phyloP scores from a whole-genome alignment of 2,329 filamentous ascomycete genomes.

The Fusarium avenaceum region DNA sequence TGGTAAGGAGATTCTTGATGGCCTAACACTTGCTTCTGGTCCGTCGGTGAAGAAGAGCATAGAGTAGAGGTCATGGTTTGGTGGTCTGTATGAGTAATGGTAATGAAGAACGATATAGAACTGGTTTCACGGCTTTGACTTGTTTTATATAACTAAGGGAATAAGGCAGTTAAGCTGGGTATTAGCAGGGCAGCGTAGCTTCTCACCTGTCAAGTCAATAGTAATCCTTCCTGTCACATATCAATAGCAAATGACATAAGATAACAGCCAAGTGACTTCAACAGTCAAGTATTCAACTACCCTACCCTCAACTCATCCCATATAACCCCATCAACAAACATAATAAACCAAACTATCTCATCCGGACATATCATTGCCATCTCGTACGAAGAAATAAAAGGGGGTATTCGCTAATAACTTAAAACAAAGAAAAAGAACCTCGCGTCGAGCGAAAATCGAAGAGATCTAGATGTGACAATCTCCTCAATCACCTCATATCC shows the following conservation, averaged over 20 bases:
- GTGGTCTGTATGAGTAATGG: background rate
- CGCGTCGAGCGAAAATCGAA: slow-evolving; percentile 28
- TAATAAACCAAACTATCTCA: slow-evolving; percentile 35
- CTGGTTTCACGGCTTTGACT: background rate
- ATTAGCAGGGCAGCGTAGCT: background rate
- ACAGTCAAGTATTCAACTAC: background rate
- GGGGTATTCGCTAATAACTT: slow-evolving; percentile 46
- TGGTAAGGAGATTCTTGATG: slow-evolving; percentile 64
- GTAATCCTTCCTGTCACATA: background rate
- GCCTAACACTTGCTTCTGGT: slow-evolving; percentile 57
- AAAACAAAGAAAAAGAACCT: background rate
- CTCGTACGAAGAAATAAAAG: slow-evolving; percentile 33
- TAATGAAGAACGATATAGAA: slow-evolving; percentile 24
- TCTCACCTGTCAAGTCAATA: background rate
- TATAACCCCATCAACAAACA: slow-evolving; percentile 7
- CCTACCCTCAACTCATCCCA: background rate
- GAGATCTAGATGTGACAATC: background rate
- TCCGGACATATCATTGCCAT: slow-evolving; percentile 33
- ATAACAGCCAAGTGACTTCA: background rate
- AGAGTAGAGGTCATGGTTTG: background rate
- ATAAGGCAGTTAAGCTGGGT: background rate
- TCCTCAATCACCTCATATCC: slow-evolving; percentile 51
- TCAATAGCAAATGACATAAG: background rate
- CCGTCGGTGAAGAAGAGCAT: slow-evolving; percentile 42
- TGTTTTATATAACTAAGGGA: background rate